These are phyloP conservation scores for Fusarium sublunatum DNA, from an alignment of 2,329 filamentous ascomycete genomes.

Conservation along the genomic window DNA sequence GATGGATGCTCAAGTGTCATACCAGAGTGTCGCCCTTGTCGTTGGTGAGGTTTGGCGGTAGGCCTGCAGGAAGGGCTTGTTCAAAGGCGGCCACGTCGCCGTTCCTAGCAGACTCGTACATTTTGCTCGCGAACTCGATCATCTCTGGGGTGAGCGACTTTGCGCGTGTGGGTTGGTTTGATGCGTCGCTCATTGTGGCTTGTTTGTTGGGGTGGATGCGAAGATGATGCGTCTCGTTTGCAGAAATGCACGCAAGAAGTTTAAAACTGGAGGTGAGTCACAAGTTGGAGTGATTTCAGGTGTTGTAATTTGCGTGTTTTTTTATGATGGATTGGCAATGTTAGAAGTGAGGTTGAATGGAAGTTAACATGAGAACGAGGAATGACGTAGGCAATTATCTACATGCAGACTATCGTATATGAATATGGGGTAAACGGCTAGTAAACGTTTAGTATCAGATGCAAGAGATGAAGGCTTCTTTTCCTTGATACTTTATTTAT, in stretches of 20 bases:
- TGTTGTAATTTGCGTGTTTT: background rate
- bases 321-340: background rate
- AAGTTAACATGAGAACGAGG: background rate
- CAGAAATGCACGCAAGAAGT: background rate
- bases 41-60: slow-evolving; percentile 78
- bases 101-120: slow-evolving; percentile 74
- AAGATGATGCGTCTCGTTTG: background rate
- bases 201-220: too few relatives aligned
- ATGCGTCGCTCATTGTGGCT: slow-evolving; percentile 29
- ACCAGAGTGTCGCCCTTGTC: slow-evolving; percentile 78
- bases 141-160: slow-evolving; percentile 68
- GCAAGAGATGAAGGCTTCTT: background rate
- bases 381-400: slow-evolving; percentile 27
- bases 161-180: slow-evolving; percentile 21
- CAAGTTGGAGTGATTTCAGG: background rate
- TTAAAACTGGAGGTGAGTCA: background rate
- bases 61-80: slow-evolving; percentile 71
- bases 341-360: background rate
- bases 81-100: slow-evolving; percentile 69
- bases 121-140: slow-evolving; percentile 71
- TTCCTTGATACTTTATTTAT: background rate
- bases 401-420: too few relatives aligned
- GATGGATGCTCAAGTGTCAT: slow-evolving; percentile 41
- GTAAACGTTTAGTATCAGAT: too few relatives aligned
- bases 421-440: background rate